phyloP scores from a whole-genome alignment of 169 alveolate species.

The Eimeria acervulina region DNA sequence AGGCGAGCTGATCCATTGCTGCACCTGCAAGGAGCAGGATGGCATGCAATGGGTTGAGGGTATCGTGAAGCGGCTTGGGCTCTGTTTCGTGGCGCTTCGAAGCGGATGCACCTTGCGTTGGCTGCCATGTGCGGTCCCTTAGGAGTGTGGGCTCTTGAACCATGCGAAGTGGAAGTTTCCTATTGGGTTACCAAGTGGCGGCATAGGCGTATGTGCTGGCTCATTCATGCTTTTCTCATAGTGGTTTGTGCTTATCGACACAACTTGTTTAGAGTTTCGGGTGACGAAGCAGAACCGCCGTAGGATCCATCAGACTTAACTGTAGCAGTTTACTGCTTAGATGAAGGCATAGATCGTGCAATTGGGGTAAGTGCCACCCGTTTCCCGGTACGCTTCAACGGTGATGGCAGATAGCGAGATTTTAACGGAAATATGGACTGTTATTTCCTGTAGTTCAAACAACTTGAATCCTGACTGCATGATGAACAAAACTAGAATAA shows the following conservation, averaged over 20 bases:
- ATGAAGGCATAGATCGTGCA: not conserved
- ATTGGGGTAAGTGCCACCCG: not conserved
- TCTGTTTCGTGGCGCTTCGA: not conserved
- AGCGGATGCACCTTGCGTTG: not conserved
- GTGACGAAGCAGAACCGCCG: not conserved
- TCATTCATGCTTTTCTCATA: not conserved
- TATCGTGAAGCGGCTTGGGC: not conserved
- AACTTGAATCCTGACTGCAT: not conserved
- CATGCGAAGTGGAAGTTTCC: not conserved
- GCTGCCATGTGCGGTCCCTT: not conserved
- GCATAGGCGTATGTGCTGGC: not conserved
- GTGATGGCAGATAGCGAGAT: not conserved
- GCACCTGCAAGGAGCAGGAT: constrained; percentile 58
- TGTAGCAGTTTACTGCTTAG: not conserved
- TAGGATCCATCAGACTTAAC: not conserved
- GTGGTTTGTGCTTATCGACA: not conserved
- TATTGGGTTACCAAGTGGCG: not conserved
- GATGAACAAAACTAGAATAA: not conserved
- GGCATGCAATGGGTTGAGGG: not conserved
- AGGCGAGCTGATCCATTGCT: constrained; percentile 29
- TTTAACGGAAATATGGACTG: not conserved
- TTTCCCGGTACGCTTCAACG: not conserved
- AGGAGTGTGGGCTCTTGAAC: not conserved
- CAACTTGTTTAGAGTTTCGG: not conserved
- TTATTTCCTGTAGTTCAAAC: not conserved